Percentiles rank a stretch among this genome's conserved stretches.
phyloP scores from a whole-genome alignment of 345 rosid genomes.

The Diplotaxis tenuifolia region DNA sequence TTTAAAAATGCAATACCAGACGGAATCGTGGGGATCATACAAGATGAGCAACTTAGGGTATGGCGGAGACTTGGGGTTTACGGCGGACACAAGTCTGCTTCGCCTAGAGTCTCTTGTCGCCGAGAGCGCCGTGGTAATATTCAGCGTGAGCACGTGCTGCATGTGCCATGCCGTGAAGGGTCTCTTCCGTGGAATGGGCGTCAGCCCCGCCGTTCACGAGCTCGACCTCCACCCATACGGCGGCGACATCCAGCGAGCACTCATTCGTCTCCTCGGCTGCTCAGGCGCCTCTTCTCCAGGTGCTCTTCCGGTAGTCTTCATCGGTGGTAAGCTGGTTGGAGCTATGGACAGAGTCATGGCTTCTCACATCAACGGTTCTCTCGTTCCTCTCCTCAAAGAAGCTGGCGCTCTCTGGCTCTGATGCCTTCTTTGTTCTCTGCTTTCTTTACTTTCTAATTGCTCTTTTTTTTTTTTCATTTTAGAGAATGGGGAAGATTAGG shows the following conservation, averaged over 20 bases:
- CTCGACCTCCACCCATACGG: conserved; percentile 80
- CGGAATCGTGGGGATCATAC: conserved; percentile 56
- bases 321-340: conserved; percentile 90
- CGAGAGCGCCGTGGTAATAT: conserved; percentile 86
- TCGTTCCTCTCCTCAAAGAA: conserved; percentile 88
- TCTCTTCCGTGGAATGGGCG: conserved; percentile 88
- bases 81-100: conserved; percentile 45
- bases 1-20: conserved; percentile 50
- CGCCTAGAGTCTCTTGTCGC: conserved; percentile 67
- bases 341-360: conserved; percentile 94
- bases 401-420: conserved; percentile 96
- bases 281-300: conserved; percentile 47
- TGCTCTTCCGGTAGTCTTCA: conserved; percentile 84
- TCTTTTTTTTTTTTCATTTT: not conserved
- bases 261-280: conserved; percentile 52
- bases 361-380: conserved; percentile 86
- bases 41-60: conserved; percentile 31
- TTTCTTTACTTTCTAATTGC: not conserved
- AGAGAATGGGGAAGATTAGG: conserved; percentile 11
- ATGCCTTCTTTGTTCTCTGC: not conserved
- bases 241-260: conserved; percentile 64
- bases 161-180: conserved; percentile 93
- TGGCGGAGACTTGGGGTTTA: not conserved
- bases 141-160: conserved; percentile 90
- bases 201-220: conserved; percentile 85